These are phyloP conservation scores for Termitomyces sp. DNA, from an alignment of 768 basidiomycete genomes.

Conservation along the genomic window DNA sequence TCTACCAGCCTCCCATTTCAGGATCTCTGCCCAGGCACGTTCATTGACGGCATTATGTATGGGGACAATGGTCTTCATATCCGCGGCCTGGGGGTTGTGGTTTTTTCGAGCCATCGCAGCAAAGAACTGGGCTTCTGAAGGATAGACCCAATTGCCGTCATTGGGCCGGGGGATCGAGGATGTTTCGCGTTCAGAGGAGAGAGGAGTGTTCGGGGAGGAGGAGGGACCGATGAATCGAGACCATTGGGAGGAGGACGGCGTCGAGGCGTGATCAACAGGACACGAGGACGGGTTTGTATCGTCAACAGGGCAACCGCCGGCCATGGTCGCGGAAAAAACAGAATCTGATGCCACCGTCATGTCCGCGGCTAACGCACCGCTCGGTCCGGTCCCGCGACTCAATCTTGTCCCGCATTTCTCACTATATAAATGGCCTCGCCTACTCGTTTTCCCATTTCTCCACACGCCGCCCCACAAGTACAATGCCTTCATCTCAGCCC, in stretches of 20 bases:
- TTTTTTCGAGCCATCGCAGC: constrained; percentile 95
- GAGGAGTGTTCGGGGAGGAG: constrained; percentile 21
- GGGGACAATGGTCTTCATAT: constrained; percentile 95
- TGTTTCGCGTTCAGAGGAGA: constrained; percentile 71
- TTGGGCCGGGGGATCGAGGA: constrained; percentile 82
- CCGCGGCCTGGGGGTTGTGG: constrained; percentile 77
- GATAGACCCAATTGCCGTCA: constrained; percentile 91
- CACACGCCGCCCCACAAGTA: constrained; percentile 30
- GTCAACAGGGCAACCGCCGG: constrained; percentile 53
- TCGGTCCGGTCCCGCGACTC: constrained; percentile 1
- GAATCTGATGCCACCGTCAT: not conserved
- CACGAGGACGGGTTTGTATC: constrained; percentile 29
- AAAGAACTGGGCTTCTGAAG: constrained; percentile 98
- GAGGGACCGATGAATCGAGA: constrained; percentile 29
- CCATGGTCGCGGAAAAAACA: constrained; percentile 17
- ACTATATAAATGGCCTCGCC: not conserved
- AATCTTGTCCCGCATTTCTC: not conserved
- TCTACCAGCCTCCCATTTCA: constrained; percentile 77
- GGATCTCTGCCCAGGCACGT: constrained; percentile 77
- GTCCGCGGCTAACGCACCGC: constrained; percentile 6
- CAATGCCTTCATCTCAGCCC: constrained; percentile 62
- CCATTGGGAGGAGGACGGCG: constrained; percentile 29
- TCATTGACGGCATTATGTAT: constrained; percentile 99
- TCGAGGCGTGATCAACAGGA: constrained; percentile 35
- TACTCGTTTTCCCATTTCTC: constrained; percentile 1